Evolutionary conservation across 352 stramenopile species (phyloP), one percentile per base, ranked within the genome.

Genomic region (Phytophthora fragariae): DNA sequence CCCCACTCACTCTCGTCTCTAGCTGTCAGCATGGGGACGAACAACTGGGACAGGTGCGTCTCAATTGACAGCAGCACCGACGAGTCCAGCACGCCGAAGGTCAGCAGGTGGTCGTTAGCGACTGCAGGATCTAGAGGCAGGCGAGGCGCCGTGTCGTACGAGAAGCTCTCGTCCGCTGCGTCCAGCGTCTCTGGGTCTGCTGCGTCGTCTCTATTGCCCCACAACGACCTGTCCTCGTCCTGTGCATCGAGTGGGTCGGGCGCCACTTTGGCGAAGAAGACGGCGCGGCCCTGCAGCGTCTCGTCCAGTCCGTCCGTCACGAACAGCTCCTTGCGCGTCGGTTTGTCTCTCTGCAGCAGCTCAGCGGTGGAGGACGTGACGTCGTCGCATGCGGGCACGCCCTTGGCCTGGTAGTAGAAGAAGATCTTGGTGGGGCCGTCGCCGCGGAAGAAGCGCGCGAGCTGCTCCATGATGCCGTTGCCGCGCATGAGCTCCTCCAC

Each of bases 401-500:
- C 33, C 35, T 83, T 79, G 29, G 49, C 6, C 58, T 96, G 87
- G 70, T 92, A 92, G 75, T 90, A 94, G 71, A 96, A 93, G 67
- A 94, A 93, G 44, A 96, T 79, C 53, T 91, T 92, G 55, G 74
- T 76, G 31, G 86, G 86, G 3, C 87, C 89, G 57, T 93, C 80
- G 19, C 68, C 70, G 37, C 82, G 82, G 70, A 96, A 96, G 74
- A 96, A 96, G 31, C 72, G 75, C 54, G 76, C 64, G 56, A 96
- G 84, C 46, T 79, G 80, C 15, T 93, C 89, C 86, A 96, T 93
- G 75, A 91, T 93, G 60, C 81, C 75, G 70, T 94, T 94, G 55
- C 80, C 84, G 62, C 88, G 90, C 77, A 96, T 75, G 9, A 93
- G 80, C 64, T 94, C 89, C 65, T 96, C 87, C 19, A 96, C 82